phyloP scores from a whole-genome alignment of 495 filamentous ascomycete genomes.

The Penicillium robsamsonii region DNA sequence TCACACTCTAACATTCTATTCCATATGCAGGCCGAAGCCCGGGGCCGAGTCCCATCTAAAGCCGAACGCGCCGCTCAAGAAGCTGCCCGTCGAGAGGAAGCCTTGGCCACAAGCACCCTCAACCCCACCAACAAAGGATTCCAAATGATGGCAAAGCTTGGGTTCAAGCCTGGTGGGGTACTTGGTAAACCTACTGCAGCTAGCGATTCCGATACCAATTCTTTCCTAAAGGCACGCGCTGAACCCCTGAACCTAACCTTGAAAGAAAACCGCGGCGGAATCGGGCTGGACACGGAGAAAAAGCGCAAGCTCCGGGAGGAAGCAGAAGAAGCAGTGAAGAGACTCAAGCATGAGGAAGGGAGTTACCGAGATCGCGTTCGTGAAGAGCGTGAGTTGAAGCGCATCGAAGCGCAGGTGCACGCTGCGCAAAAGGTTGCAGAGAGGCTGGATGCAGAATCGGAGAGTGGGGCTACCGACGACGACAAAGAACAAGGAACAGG shows the following conservation, averaged over 20 bases:
- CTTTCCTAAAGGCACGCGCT: constrained; percentile 33
- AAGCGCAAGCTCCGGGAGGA: constrained; percentile 78
- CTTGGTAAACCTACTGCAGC: constrained; percentile 56
- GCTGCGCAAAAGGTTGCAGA: constrained; percentile 84
- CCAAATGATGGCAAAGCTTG: constrained; percentile 95
- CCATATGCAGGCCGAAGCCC: constrained; percentile 40
- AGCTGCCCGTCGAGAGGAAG: constrained; percentile 67
- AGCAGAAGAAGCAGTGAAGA: constrained; percentile 56
- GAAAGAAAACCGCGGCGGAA: constrained; percentile 82
- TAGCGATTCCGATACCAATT: not conserved
- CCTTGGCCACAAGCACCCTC: constrained; percentile 67
- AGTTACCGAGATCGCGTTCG: constrained; percentile 75
- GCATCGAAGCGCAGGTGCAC: constrained; percentile 62
- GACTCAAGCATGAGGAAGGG: constrained; percentile 62
- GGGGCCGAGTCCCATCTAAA: constrained; percentile 63
- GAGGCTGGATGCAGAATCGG: constrained; percentile 58
- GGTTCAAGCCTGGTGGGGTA: constrained; percentile 70
- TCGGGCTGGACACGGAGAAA: constrained; percentile 77
- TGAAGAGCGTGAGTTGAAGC: constrained; percentile 66
- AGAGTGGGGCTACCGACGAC: constrained; percentile 18
- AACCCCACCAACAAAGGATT: constrained; percentile 72
- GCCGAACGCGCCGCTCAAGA: constrained; percentile 72
- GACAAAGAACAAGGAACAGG: constrained; percentile 21
- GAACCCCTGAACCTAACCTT: constrained; percentile 68
- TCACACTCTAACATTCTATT: constrained; percentile 1